Percentiles rank a stretch among this genome's conserved stretches.
Conservation (phyloP, 495 filamentous ascomycete genomes). For the Choiromyces venosus region DNA sequence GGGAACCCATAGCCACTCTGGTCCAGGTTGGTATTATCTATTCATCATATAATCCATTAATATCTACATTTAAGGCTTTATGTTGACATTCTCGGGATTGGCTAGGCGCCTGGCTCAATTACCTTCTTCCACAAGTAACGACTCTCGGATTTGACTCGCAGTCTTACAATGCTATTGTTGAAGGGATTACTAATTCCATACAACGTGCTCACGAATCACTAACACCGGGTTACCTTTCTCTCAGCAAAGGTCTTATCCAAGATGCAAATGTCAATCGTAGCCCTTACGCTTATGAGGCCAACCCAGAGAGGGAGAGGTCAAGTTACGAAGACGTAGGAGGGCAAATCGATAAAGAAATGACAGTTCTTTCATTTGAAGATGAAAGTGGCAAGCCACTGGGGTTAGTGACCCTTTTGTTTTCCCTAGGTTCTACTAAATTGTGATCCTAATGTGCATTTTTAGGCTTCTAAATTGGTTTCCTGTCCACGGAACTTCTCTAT, state of each 20-base stretch:
- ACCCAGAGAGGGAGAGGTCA: slow-evolving; percentile 71
- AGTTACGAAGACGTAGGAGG: slow-evolving; percentile 61
- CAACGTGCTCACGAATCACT: slow-evolving; percentile 72
- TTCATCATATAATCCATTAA: neutral
- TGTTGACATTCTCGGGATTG: neutral
- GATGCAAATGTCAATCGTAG: slow-evolving; percentile 88
- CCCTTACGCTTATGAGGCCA: slow-evolving; percentile 83
- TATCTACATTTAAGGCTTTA: neutral
- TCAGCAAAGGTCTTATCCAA: slow-evolving; percentile 68
- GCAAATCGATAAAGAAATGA: slow-evolving; percentile 82
- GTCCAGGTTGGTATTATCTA: slow-evolving; percentile 52
- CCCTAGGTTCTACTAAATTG: too few relatives aligned
- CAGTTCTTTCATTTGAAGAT: slow-evolving; percentile 74
- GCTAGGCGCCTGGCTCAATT: slow-evolving; percentile 79
- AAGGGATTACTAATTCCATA: slow-evolving; percentile 77
- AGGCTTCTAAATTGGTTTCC: slow-evolving; percentile 83
- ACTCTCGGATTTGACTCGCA: slow-evolving; percentile 83
- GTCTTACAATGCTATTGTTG: slow-evolving; percentile 83
- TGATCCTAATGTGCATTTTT: neutral
- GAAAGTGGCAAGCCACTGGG: slow-evolving; percentile 53
- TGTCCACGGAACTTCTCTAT: slow-evolving; percentile 85
- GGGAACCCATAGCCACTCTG: slow-evolving; percentile 90
- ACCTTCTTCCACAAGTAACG: slow-evolving; percentile 89
- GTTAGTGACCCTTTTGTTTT: slow-evolving; percentile 14
- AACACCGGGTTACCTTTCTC: slow-evolving; percentile 62